Percentiles rank a stretch among this genome's conserved stretches.
phyloP scores from a whole-genome alignment of 306 rosid species.

The Quercus variabilis region DNA sequence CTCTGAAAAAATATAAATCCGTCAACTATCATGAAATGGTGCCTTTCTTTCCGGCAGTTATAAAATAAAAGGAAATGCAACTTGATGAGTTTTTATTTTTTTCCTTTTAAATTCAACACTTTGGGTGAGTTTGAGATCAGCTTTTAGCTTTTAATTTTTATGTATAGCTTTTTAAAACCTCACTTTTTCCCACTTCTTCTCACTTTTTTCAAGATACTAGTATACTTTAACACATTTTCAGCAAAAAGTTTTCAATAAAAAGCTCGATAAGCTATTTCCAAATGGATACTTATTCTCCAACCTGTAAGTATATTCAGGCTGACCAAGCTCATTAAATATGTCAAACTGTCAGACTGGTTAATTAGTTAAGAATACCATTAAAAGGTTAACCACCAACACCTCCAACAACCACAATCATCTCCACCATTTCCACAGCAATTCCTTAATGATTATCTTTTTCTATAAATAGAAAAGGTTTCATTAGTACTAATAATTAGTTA shows the following conservation, averaged over 20 bases:
- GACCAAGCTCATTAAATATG: background rate
- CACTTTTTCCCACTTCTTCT: no score
- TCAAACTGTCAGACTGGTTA: background rate
- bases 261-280: no score
- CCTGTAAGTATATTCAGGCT: background rate
- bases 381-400: background rate
- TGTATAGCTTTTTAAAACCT: no score
- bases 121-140: background rate
- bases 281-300: background rate
- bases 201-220: no score
- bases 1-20: conserved; percentile 49
- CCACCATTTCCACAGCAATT: background rate
- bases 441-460: background rate
- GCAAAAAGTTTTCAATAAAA: no score
- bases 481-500: background rate
- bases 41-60: background rate
- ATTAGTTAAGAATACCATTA: background rate
- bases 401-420: background rate
- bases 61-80: background rate
- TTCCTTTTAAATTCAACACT: background rate
- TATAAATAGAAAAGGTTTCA: background rate
- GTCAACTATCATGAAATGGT: conserved; percentile 4
- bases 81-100: background rate
- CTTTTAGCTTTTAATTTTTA: no score
- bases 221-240: no score